phyloP scores from a whole-genome alignment of 73 alveolate species.

The Paramecium pentaurelia region DNA sequence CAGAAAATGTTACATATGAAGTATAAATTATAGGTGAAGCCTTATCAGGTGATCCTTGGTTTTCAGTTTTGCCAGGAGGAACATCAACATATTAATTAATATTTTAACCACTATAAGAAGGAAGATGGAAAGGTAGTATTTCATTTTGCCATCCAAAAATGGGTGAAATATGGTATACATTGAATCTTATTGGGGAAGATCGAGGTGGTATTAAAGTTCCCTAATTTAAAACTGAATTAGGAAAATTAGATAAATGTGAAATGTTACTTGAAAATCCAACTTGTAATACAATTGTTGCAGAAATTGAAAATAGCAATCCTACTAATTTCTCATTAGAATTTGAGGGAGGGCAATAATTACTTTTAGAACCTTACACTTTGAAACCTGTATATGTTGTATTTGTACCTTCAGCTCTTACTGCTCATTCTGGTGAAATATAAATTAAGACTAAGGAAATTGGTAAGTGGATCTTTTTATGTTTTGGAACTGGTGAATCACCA shows the following conservation, averaged over 20 bases:
- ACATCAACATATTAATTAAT: conserved; percentile 83
- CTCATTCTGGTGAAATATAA: conserved; percentile 81
- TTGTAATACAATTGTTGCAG: conserved; percentile 82
- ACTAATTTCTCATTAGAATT: conserved; percentile 92
- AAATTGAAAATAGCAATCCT: conserved; percentile 77
- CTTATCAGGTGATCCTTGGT: conserved; percentile 86
- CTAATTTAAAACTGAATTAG: conserved; percentile 93
- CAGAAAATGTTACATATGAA: conserved; percentile 89
- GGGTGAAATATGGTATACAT: conserved; percentile 97
- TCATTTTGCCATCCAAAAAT: conserved; percentile 92
- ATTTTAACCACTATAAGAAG: conserved; percentile 90
- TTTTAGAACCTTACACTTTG: conserved; percentile 84
- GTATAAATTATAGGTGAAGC: conserved; percentile 93
- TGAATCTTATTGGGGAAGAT: conserved; percentile 90
- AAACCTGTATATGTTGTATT: conserved; percentile 85
- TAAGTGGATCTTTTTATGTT: conserved; percentile 90
- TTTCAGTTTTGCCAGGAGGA: conserved; percentile 83
- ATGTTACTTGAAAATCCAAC: conserved; percentile 96
- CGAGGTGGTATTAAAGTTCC: conserved; percentile 84
- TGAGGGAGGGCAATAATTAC: conserved; percentile 72
- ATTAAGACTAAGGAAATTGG: conserved; percentile 91
- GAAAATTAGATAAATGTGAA: conserved; percentile 86
- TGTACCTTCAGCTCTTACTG: conserved; percentile 90
- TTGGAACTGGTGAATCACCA: conserved; percentile 97
- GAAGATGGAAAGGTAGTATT: conserved; percentile 87